Conservation (phyloP, 2,329 filamentous ascomycete species). For the Didymella glomerata region DNA sequence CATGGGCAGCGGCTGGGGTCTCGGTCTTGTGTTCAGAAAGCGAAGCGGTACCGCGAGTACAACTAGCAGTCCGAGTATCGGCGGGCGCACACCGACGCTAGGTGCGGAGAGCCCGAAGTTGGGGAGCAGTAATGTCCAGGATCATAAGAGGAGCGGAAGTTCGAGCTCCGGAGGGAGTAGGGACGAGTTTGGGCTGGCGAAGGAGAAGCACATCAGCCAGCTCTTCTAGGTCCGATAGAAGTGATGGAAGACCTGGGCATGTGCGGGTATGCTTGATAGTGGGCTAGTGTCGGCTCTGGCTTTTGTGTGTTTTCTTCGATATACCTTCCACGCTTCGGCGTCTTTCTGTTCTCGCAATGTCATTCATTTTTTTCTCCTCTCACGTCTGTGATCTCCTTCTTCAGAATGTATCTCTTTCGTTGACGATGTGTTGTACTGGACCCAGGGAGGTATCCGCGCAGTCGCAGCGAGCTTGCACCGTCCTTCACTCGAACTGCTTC, state of each 20-base stretch:
- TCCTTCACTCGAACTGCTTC: not conserved
- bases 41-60: slow-evolving; percentile 14
- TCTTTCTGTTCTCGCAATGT: not conserved
- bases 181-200: slow-evolving; percentile 21
- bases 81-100: slow-evolving; percentile 13
- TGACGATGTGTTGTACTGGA: not conserved
- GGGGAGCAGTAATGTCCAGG: slow-evolving; percentile 6
- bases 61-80: slow-evolving; percentile 18
- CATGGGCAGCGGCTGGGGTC: slow-evolving; percentile 19
- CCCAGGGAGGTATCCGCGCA: not conserved
- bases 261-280: not conserved
- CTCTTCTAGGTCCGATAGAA: slow-evolving; percentile 2
- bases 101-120: slow-evolving; percentile 13
- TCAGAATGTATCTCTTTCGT: not conserved
- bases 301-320: not conserved
- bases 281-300: not conserved
- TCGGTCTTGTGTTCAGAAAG: slow-evolving; percentile 21
- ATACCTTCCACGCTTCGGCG: not conserved
- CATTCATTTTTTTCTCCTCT: not conserved
- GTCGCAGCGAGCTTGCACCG: not conserved
- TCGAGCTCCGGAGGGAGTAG: slow-evolving; percentile 1
- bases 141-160: slow-evolving; percentile 19
- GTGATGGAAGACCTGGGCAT: not conserved
- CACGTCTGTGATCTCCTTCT: not conserved
- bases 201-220: slow-evolving; percentile 10